Percentiles rank a stretch among this genome's conserved stretches.
Evolutionary conservation across 2,329 filamentous ascomycete genomes (phyloP).

Genomic region (Diaporthe ilicicola): DNA sequence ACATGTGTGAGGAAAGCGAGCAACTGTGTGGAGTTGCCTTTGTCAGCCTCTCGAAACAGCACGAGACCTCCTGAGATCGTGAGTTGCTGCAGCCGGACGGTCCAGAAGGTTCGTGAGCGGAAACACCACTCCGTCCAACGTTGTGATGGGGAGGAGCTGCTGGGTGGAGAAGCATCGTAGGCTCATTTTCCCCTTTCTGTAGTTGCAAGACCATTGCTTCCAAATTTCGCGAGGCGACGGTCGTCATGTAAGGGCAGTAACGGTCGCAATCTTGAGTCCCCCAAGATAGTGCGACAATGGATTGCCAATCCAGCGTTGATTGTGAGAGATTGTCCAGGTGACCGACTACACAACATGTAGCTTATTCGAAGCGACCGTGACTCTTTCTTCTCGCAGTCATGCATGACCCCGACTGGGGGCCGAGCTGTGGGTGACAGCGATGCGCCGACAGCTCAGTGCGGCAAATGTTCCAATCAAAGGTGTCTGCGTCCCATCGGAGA

Average conservation of each 20-base stretch:
- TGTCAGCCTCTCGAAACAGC: slow-evolving; percentile 23
- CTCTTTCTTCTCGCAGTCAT: neutral
- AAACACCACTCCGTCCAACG: slow-evolving; percentile 21
- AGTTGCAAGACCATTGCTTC: neutral
- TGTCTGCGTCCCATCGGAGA: slow-evolving; percentile 13
- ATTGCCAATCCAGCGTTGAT: neutral
- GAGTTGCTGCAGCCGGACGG: slow-evolving; percentile 22
- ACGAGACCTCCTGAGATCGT: slow-evolving; percentile 20
- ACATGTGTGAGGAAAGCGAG: slow-evolving; percentile 16
- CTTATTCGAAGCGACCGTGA: slow-evolving; percentile 6
- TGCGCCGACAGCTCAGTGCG: slow-evolving; percentile 12
- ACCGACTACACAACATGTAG: neutral
- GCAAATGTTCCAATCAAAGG: neutral
- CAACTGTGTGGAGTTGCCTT: slow-evolving; percentile 30
- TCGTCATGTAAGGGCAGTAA: neutral
- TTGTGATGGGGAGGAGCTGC: neutral
- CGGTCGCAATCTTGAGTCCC: neutral
- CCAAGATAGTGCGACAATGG: neutral
- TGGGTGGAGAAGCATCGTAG: slow-evolving; percentile 2
- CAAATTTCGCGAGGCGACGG: slow-evolving; percentile 15
- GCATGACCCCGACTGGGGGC: neutral
- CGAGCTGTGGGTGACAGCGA: slow-evolving; percentile 15
- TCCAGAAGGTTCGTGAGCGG: slow-evolving; percentile 16
- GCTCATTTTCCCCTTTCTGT: slow-evolving; percentile 14
- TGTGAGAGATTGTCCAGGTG: neutral